Conservation (phyloP, 352 stramenopile species). For the Phytophthora foliorum region DNA sequence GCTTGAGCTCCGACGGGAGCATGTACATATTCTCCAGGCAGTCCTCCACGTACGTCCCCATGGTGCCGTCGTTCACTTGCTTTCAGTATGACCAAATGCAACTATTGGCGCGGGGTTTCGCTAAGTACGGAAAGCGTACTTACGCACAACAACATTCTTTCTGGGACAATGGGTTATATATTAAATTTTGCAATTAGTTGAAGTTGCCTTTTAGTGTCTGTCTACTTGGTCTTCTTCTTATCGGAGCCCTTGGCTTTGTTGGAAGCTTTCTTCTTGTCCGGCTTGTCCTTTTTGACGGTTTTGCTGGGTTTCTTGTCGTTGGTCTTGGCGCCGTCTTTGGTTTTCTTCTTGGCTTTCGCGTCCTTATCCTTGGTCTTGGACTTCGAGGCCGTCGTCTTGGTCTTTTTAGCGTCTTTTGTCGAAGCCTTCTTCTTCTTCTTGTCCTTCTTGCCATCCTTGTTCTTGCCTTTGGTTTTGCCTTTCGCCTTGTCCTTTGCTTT, state of each 20-base stretch:
- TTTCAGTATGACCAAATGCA: constrained; percentile 12
- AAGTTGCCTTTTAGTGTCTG: background rate
- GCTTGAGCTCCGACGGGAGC: constrained; percentile 91
- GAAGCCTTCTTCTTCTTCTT: constrained; percentile 25
- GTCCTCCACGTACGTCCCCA: constrained; percentile 91
- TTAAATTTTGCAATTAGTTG: background rate
- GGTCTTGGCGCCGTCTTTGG: constrained; percentile 19
- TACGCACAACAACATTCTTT: background rate
- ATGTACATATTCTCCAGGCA: constrained; percentile 92
- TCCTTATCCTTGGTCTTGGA: constrained; percentile 37
- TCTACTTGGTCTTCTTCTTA: constrained; percentile 37
- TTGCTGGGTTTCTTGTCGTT: constrained; percentile 23
- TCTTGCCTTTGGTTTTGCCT: constrained; percentile 24
- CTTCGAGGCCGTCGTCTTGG: constrained; percentile 17
- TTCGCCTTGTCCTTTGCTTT: constrained; percentile 26
- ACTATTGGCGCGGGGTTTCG: background rate
- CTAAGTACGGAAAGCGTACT: constrained; percentile 18
- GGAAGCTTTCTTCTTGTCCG: constrained; percentile 30
- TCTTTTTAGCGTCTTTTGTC: constrained; percentile 27
- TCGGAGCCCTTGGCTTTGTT: constrained; percentile 26
- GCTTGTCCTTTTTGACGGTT: constrained; percentile 30
- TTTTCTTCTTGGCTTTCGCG: constrained; percentile 33
- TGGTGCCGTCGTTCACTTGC: constrained; percentile 31
- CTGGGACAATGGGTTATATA: background rate
- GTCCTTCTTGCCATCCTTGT: constrained; percentile 23